Base-by-base conservation (phyloP, 805 yeast species). In the Suhomyces sp. region DNA sequence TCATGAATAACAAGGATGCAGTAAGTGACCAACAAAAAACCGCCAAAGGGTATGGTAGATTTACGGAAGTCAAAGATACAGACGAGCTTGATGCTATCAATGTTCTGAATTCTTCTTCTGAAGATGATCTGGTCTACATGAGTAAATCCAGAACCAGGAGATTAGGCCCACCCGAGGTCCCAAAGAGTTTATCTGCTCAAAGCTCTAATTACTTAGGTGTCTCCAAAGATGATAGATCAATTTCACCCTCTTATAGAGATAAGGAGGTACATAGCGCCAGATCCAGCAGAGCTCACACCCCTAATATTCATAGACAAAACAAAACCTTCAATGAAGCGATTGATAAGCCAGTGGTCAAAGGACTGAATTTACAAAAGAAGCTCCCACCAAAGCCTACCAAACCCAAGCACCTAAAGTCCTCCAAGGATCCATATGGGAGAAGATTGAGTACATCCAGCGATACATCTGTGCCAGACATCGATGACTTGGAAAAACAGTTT, bases 31-130 rank as follows among this genome's bases (percentile, higher is more conserved):
- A 74, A 0, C 53, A 61, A 12, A 81, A 76, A 47, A 79, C 91
- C 0, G 95, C 95, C 0, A 58, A 69, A 4, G 96, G 96, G 0
- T 88, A 88, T 56, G 96, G 96, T 6, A 77, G 77, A 53, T 85
- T 74, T 52, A 79, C 90, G 0, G 81, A 72, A 31, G 20, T 31
- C 9, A 43, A 44, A 21, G 56, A 50, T 19, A 46, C 50, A 11
- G 69, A 64, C 12, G 68, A 63, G 22, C 40, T 63, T 12, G 54
- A 52, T 6, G 61, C 63, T 4, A 62, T 63, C 11, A 63, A 63
- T 42, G 42, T 31, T 24, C 39, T 22, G 22, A 39, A 29, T 15
- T 31, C 39, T 8, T 31, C 24, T 4, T 25, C 32, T 9, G 38
- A 42, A 16, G 20, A 32, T 6, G 31, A 31, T 6, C 3, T 16